Percentiles rank a stretch among this genome's conserved stretches.
Conservation (phyloP, 495 filamentous ascomycete species). For the Parathielavia hyrcaniae region DNA sequence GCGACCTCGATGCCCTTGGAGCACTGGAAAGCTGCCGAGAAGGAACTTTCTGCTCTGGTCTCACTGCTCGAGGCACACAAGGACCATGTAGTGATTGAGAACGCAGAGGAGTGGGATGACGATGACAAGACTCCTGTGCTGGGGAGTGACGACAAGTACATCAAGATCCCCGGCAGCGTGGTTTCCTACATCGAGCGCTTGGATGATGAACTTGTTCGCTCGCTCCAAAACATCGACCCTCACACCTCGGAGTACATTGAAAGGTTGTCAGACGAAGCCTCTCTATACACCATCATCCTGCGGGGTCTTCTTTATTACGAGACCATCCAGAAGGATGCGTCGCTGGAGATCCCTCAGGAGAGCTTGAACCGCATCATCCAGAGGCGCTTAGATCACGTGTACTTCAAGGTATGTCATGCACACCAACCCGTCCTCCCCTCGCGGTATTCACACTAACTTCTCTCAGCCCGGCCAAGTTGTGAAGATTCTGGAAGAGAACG, state of each 20-base stretch:
- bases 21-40: constrained; percentile 92
- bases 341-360: constrained; percentile 71
- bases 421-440: background rate
- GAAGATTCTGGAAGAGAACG: constrained; percentile 82
- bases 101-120: constrained; percentile 97
- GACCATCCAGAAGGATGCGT: constrained; percentile 59
- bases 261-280: constrained; percentile 79
- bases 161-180: constrained; percentile 86
- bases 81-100: constrained; percentile 78
- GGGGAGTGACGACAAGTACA: constrained; percentile 60
- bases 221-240: constrained; percentile 92
- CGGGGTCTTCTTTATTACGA: constrained; percentile 83
- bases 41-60: constrained; percentile 72
- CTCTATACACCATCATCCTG: constrained; percentile 88
- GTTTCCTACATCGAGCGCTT: constrained; percentile 92
- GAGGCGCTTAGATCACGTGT: constrained; percentile 90
- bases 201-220: constrained; percentile 95
- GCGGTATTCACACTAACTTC: constrained; percentile 25
- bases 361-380: constrained; percentile 85
- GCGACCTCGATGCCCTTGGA: constrained; percentile 87
- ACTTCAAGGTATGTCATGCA: constrained; percentile 73
- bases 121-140: constrained; percentile 83
- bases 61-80: constrained; percentile 69
- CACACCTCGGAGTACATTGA: constrained; percentile 99
- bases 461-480: constrained; percentile 79